phyloP scores from a whole-genome alignment of 495 filamentous ascomycete species.

The Aspergillus carlsbadensis region DNA sequence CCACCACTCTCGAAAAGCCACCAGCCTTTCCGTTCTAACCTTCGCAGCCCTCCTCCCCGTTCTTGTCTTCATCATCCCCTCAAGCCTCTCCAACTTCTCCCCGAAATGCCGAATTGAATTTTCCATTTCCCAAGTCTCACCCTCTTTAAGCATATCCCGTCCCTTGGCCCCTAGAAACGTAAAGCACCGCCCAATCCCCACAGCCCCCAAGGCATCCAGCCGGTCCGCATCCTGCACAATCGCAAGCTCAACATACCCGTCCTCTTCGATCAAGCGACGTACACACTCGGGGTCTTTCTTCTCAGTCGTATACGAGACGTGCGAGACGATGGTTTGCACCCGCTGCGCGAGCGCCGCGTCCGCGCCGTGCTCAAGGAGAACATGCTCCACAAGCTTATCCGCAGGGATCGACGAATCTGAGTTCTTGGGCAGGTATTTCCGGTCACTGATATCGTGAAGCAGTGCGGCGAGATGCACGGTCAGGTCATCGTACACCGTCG shows the following conservation, averaged over 20 bases:
- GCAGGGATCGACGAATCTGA: constrained; percentile 41
- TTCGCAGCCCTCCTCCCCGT: constrained; percentile 66
- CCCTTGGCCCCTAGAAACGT: constrained; percentile 68
- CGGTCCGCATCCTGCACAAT: constrained; percentile 91
- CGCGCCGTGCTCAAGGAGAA: constrained; percentile 59
- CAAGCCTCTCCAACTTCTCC: constrained; percentile 73
- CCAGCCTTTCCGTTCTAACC: constrained; percentile 62
- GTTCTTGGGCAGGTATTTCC: constrained; percentile 62
- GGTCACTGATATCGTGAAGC: constrained; percentile 84
- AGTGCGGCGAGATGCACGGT: constrained; percentile 71
- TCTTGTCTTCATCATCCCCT: constrained; percentile 73
- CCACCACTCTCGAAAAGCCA: constrained; percentile 70
- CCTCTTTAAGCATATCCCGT: constrained; percentile 27
- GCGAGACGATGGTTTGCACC: constrained; percentile 66
- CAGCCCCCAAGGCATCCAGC: constrained; percentile 82
- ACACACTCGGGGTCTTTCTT: constrained; percentile 55
- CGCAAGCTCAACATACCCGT: constrained; percentile 66
- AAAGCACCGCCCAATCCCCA: constrained; percentile 78
- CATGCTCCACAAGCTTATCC: constrained; percentile 52
- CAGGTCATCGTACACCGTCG: constrained; percentile 41
- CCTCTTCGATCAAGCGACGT: constrained; percentile 46
- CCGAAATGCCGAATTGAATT: constrained; percentile 71
- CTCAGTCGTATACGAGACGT: constrained; percentile 80
- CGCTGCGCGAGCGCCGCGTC: constrained; percentile 52
- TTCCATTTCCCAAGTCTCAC: constrained; percentile 50